A percentile compares a stretch with the other conserved stretches of the same genome.
These are phyloP conservation scores for Glutinoglossum americanum DNA, from an alignment of 495 filamentous ascomycete genomes.

Conservation along the genomic window DNA sequence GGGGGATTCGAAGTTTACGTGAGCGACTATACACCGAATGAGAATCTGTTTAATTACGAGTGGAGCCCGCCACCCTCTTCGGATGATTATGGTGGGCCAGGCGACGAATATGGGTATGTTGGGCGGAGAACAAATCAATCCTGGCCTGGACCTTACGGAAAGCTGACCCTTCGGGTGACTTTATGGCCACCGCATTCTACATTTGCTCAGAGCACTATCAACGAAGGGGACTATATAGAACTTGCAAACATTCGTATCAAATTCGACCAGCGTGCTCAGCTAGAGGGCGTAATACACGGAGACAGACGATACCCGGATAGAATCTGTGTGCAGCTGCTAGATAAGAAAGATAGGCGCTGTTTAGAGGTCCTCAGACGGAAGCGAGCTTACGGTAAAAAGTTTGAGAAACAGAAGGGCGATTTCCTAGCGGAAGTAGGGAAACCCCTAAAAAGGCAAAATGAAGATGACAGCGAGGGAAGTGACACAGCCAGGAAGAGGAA, in stretches of 20 bases:
- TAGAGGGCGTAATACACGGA: constrained; percentile 54
- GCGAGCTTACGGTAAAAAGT: constrained; percentile 34
- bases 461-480: constrained; percentile 12
- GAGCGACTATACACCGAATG: constrained; percentile 68
- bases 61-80: constrained; percentile 19
- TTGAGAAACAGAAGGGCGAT: constrained; percentile 21
- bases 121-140: constrained; percentile 15
- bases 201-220: constrained; percentile 31
- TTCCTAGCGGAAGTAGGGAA: constrained; percentile 17
- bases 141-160: constrained; percentile 69
- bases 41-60: constrained; percentile 33
- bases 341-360: constrained; percentile 28
- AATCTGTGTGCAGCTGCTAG: constrained; percentile 29
- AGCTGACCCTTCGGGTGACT: constrained; percentile 48
- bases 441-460: constrained; percentile 20
- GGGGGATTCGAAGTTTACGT: constrained; percentile 44
- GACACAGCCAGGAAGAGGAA: constrained; percentile 4
- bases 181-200: constrained; percentile 47
- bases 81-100: constrained; percentile 20
- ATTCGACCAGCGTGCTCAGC: constrained; percentile 20
- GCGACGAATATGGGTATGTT: constrained; percentile 28
- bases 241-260: constrained; percentile 60
- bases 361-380: constrained; percentile 41
- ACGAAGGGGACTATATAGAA: constrained; percentile 34
- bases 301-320: constrained; percentile 31